Evolutionary conservation across 2,329 filamentous ascomycete species (phyloP).

Genomic region (Claviceps arundinis): DNA sequence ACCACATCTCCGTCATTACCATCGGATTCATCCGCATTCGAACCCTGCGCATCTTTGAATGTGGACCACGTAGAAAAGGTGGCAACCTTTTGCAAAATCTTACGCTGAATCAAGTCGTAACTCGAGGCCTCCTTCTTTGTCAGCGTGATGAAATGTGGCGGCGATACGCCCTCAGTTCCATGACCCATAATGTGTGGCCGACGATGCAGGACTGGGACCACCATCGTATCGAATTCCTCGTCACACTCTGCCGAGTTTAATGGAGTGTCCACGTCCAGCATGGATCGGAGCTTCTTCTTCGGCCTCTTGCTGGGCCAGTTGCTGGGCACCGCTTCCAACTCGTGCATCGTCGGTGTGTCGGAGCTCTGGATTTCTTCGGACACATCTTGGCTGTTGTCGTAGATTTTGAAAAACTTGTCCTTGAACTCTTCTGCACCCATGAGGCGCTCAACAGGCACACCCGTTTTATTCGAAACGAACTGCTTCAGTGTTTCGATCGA

Average conservation of each 20-base stretch:
- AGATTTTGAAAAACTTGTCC: constrained; percentile 74
- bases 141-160: constrained; percentile 62
- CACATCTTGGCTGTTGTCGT: constrained; percentile 54
- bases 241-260: constrained; percentile 39
- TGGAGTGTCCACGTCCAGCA: constrained; percentile 33
- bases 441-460: constrained; percentile 51
- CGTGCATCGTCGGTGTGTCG: constrained; percentile 56
- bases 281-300: constrained; percentile 34
- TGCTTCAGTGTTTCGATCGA: constrained; percentile 57
- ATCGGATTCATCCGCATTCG: constrained; percentile 32
- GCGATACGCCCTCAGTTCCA: constrained; percentile 19
- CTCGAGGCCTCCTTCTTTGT: constrained; percentile 54
- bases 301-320: constrained; percentile 52
- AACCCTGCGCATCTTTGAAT: constrained; percentile 38
- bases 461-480: constrained; percentile 54
- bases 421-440: constrained; percentile 75
- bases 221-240: constrained; percentile 49
- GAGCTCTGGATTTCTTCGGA: constrained; percentile 59
- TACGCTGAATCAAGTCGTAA: constrained; percentile 63
- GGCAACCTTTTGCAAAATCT: constrained; percentile 62
- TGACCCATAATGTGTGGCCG: constrained; percentile 21
- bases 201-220: constrained; percentile 61
- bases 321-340: constrained; percentile 66
- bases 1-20: constrained; percentile 55
- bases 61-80: constrained; percentile 61